phyloP scores from a whole-genome alignment of 2,329 filamentous ascomycete genomes.

The Fusarium penzigii region DNA sequence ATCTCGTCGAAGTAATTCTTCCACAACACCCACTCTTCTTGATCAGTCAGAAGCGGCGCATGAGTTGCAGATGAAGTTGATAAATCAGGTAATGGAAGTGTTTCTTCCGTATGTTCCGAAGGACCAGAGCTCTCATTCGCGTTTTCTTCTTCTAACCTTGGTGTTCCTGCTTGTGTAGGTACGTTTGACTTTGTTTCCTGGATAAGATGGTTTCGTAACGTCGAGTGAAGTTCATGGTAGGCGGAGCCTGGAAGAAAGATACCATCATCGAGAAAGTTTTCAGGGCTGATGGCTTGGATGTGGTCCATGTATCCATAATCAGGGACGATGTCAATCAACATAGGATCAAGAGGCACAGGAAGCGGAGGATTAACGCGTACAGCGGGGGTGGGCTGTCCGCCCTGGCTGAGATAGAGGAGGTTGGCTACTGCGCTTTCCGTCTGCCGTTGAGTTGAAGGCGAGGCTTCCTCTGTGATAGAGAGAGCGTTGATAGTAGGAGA shows the following conservation, averaged over 20 bases:
- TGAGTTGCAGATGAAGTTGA: conserved; percentile 8
- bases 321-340: conserved; percentile 16
- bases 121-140: conserved; percentile 1
- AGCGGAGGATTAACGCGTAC: conserved; percentile 22
- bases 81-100: conserved; percentile 17
- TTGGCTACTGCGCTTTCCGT: conserved; percentile 39
- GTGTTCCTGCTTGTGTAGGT: conserved; percentile 33
- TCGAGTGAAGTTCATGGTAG: conserved; percentile 48
- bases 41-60: conserved; percentile 23
- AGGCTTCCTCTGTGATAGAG: conserved; percentile 7
- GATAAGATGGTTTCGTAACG: conserved; percentile 45
- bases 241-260: conserved; percentile 49
- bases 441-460: conserved; percentile 29
- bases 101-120: conserved; percentile 11
- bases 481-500: conserved; percentile 4
- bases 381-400: conserved; percentile 20
- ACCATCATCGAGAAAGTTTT: conserved; percentile 38
- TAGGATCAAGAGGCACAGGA: conserved; percentile 18
- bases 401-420: conserved; percentile 37
- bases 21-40: conserved; percentile 39
- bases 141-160: conserved; percentile 17
- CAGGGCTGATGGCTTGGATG: conserved; percentile 34
- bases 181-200: conserved; percentile 43
- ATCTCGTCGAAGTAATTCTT: conserved; percentile 45
- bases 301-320: conserved; percentile 29